Evolutionary conservation across 768 basidiomycete genomes (phyloP), one percentile per base, ranked within the genome.

Genomic region (Zangia roseola): DNA sequence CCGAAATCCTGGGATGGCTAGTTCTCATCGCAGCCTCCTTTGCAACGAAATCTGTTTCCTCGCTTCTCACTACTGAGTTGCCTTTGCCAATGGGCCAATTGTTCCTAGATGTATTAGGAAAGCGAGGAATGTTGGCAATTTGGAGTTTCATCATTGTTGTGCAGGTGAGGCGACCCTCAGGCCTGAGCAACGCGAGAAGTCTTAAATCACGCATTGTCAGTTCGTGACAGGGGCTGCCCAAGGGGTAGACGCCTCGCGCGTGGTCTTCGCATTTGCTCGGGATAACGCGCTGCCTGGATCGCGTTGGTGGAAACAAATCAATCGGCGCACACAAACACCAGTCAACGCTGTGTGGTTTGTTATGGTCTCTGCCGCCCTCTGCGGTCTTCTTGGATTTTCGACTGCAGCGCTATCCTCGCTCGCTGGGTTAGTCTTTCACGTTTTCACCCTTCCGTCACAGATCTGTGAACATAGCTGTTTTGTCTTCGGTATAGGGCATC

Each of bases 261-360:
- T 86, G 10, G 76, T 87, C 40, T 88, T 86, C 53, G 86, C 86
- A 7, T 87, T 88, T 60, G 84, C 86, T 16, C 70, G 86, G 31
- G 86, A 88, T 56, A 80, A 86, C 47, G 86, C 86, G 6, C 74
- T 88, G 10, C 86, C 86, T 7, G 85, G 86, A 6, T 87, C 86
- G 30, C 74, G 74, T 21, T 83, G 74, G 73, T 86, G 83, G 85
- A 86, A 85, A 57, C 70, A 64, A 45, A 76, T 88, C 45, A 83
- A 83, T 52, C 60, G 47, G 6, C 60, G 61, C 53, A 86, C 85
- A 1, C 80, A 80, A 57, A 88, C 86, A 6, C 86, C 86, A 0
- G 84, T 87, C 12, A 81, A 87, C 51, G 86, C 86, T 3, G 86
- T 85, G 6, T 88, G 86, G 86, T 72, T 88, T 38, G 86, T 87